Base-by-base conservation (phyloP, 2,329 filamentous ascomycete species). In the Sclerotinia subarctica region DNA sequence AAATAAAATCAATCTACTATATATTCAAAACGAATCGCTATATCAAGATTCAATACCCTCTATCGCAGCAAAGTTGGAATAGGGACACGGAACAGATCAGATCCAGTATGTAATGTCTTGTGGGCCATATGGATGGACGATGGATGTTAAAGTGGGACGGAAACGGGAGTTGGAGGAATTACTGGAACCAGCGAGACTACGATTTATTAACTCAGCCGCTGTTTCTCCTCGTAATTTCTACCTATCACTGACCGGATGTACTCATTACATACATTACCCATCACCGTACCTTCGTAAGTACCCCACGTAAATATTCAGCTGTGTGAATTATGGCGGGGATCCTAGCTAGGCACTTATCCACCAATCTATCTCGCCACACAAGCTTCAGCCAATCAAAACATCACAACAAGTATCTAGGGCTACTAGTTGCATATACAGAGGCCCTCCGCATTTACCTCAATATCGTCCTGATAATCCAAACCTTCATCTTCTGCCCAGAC, bases 241-340 rank as follows among this genome's bases (percentile, higher is more conserved):
- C 59, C 44, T 62, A 62, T 29, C 59, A 51, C 46, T 51, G 59
- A n/a, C 13, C 29, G 32, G 58, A 51, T 38, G 32, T 51, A 56
- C 53, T 56, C 46, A 38, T 62, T n/a, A n/a, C n/a, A n/a, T n/a
- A n/a, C n/a, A n/a, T n/a, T n/a, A n/a, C n/a, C n/a, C n/a, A n/a
- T n/a, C n/a, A n/a, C n/a, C n/a, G n/a, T n/a, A n/a, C n/a, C n/a
- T n/a, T n/a, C n/a, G n/a, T n/a, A 5, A 6, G 44, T 54, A 54
- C 62, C 49, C 49, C 49, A 54, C 62, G 49, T 64, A 52, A 29
- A 66, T 29, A 49, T 49, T 38, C 17, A 47, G 53, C 53, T 49
- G 44, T 8, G 35, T 24, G 15, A 66, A 38, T 17, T 47, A 38
- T 59, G 35, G 54, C 24, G 44, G 64, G 32, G 51, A 64, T 42